phyloP scores from a whole-genome alignment of 2,329 filamentous ascomycete genomes.

The Aspergillus pseudoglaucus region DNA sequence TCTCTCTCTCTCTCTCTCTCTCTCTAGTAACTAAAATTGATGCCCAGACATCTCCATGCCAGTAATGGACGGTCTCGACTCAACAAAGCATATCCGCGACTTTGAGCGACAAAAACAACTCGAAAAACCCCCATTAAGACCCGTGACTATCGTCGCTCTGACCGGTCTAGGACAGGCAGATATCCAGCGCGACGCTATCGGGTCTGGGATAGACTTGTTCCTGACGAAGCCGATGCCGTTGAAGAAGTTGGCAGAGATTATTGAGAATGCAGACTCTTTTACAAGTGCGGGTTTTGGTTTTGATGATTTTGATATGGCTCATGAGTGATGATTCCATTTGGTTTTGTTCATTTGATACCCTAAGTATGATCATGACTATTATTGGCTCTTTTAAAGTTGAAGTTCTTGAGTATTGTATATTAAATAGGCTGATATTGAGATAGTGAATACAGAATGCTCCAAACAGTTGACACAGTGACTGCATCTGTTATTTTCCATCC shows the following conservation, averaged over 20 bases:
- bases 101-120: constrained; percentile 14
- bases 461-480: too few relatives aligned
- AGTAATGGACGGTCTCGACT: constrained; percentile 29
- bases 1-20: too few relatives aligned
- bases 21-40: constrained; percentile 1
- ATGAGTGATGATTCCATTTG: too few relatives aligned
- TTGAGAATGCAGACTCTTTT: neutral
- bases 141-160: constrained; percentile 21
- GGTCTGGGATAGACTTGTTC: constrained; percentile 27
- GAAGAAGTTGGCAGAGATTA: neutral
- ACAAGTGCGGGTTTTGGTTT: too few relatives aligned
- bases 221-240: constrained; percentile 24
- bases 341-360: too few relatives aligned
- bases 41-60: constrained; percentile 31
- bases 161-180: constrained; percentile 24
- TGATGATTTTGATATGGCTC: too few relatives aligned
- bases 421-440: too few relatives aligned
- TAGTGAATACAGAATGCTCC: too few relatives aligned
- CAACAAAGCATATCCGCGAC: constrained; percentile 23
- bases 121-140: neutral
- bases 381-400: too few relatives aligned
- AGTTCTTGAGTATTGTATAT: too few relatives aligned
- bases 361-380: too few relatives aligned
- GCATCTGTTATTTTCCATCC: too few relatives aligned
- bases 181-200: constrained; percentile 25